Conservation (phyloP, 352 stramenopile species). For the Phytophthora multivora region DNA sequence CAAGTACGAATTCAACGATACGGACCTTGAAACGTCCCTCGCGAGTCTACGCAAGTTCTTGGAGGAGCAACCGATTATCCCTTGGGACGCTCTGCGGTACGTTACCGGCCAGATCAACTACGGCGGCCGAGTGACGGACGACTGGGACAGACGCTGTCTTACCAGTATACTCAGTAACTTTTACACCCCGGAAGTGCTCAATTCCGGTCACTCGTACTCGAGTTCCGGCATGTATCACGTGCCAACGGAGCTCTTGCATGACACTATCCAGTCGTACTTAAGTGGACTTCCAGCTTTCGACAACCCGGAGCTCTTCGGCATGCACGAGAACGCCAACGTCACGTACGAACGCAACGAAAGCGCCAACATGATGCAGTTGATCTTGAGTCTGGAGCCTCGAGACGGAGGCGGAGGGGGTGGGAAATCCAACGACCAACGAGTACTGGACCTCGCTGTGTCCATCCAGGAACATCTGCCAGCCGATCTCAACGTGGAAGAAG, state of each 20-base stretch:
- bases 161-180: slow-evolving; percentile 94
- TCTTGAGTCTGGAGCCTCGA: slow-evolving; percentile 90
- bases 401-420: slow-evolving; percentile 67
- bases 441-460: slow-evolving; percentile 75
- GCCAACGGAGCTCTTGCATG: slow-evolving; percentile 51
- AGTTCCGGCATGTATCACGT: slow-evolving; percentile 88
- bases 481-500: slow-evolving; percentile 84
- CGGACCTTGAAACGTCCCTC: slow-evolving; percentile 94
- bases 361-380: slow-evolving; percentile 85
- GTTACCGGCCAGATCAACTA: slow-evolving; percentile 97
- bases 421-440: slow-evolving; percentile 83
- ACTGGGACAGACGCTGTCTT: slow-evolving; percentile 94
- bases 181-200: slow-evolving; percentile 87
- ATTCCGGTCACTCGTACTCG: slow-evolving; percentile 85
- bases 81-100: slow-evolving; percentile 94
- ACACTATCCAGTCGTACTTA: slow-evolving; percentile 83
- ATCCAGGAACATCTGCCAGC: slow-evolving; percentile 66
- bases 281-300: slow-evolving; percentile 83
- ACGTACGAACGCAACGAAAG: slow-evolving; percentile 94
- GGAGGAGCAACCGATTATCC: slow-evolving; percentile 89
- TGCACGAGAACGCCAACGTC: slow-evolving; percentile 96
- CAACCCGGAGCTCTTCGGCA: slow-evolving; percentile 94
- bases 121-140: slow-evolving; percentile 94
- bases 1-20: slow-evolving; percentile 96
- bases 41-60: slow-evolving; percentile 91